These are phyloP conservation scores for Hyparrhenia diplandra DNA, from an alignment of 176 grass and related monocot species.

Conservation along the genomic window DNA sequence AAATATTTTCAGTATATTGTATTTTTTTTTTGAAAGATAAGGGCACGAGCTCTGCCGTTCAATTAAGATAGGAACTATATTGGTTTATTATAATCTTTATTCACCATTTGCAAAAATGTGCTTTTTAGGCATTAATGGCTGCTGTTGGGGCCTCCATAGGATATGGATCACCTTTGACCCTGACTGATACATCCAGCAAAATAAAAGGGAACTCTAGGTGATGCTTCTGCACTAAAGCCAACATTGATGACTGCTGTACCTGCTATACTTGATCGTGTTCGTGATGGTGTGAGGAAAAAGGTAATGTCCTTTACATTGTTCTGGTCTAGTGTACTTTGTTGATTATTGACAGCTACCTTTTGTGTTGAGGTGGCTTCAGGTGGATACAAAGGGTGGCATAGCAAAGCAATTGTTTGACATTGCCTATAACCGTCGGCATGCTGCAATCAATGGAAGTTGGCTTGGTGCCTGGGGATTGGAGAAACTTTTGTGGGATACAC, in stretches of 20 bases:
- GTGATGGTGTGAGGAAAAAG: slow-evolving; percentile 90
- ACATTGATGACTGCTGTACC: slow-evolving; percentile 88
- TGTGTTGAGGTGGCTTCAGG: slow-evolving; percentile 35
- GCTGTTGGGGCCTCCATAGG: slow-evolving; percentile 81
- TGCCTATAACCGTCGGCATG: slow-evolving; percentile 60
- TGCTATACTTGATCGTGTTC: slow-evolving; percentile 90
- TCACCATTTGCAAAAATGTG: slow-evolving; percentile 4
- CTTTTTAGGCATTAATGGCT: slow-evolving; percentile 64
- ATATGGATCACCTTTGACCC: slow-evolving; percentile 87
- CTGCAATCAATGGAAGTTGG: slow-evolving; percentile 89
- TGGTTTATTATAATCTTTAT: slow-evolving; percentile 6
- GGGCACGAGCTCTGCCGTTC: not conserved
- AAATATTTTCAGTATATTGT: slow-evolving; percentile 8
- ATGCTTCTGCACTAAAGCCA: slow-evolving; percentile 81
- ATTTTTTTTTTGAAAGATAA: slow-evolving; percentile 1
- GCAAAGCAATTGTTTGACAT: slow-evolving; percentile 83
- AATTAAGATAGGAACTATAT: not conserved
- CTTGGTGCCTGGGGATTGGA: slow-evolving; percentile 88
- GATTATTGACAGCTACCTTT: slow-evolving; percentile 26
- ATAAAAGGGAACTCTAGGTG: slow-evolving; percentile 88
- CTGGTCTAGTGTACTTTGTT: not conserved
- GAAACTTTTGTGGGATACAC: slow-evolving; percentile 79
- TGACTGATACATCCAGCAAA: slow-evolving; percentile 94
- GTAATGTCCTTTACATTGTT: slow-evolving; percentile 37
- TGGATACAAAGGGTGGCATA: slow-evolving; percentile 73